Evolutionary conservation across 192 early-diverging fungal species (phyloP), one percentile per base, ranked within the genome.

Genomic region (Umbelopsis sp.): DNA sequence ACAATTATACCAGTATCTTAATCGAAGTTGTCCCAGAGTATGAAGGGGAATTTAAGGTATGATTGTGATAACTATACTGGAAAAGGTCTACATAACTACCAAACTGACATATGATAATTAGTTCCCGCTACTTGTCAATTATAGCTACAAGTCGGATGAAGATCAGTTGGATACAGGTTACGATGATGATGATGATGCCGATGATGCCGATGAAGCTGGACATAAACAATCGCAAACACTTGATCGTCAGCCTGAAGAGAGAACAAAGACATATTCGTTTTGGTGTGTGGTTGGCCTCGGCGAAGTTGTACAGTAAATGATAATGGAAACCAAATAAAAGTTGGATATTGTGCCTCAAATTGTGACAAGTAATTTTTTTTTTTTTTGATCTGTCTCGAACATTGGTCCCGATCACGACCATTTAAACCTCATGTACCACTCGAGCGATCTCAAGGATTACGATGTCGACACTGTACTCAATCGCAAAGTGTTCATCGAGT

Each of bases 221-320:
- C 52, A 74, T 45, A 76, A 71, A 62, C 73, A 73, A 1, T 66
- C 69, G 44, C 72, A 77, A 50, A 69, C 77, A 0, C 71, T 75
- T 38, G 73, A 74, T 26, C 66, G 69, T 50, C 71, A 66, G 29
- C 65, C 59, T 32, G 81, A 84, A 45, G 81, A 79, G 20, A 41
- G 59, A 62, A 79, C 78, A 31, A 85, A 84, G 54, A 83, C 75
- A 21, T 81, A 83, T 26, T 79, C 80, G 12, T 91, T 91, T 49
- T 91, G 89, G 88, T 80, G 79, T 20, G 68, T 89, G 41, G 80
- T 91, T 66, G 88, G 89, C 7, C 72, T 91, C 56, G 88, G 88
- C 8, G 70, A 81, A 29, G 84, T 85, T 41, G 47, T 69, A 54
- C 56, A 62, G n/a, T 62, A 16, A 31, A 34, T 20, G 26, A 22